Evolutionary conservation across 305 asterid genomes (phyloP), one percentile per base, ranked within the genome.

Genomic region (Fraxinus angustifolia): DNA sequence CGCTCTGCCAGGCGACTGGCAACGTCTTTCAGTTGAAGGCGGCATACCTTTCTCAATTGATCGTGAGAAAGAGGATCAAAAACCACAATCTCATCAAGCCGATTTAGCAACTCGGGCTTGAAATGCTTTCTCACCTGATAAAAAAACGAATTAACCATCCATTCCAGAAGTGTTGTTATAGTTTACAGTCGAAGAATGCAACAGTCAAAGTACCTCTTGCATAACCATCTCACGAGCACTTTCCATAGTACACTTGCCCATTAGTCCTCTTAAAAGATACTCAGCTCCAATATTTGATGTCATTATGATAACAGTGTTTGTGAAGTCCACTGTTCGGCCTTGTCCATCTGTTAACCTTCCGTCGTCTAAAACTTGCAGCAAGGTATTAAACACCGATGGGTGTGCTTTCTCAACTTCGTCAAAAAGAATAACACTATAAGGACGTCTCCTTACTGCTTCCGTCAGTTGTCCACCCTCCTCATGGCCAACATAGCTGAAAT

Each of bases 391-490:
- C 10, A 95, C 96, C 0, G 93, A 0, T 0, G 92, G 86, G 53
- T 95, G 97, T 0, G 98, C 98, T 79, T 94, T 95, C 82, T 95
- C 98, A 3, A 95, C 95, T 78, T 95, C 99, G 71, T 95, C 99
- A 0, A 95, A 93, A 11, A 95, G 86, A 21, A 94, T 82, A 0
- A 94, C 97, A n/a, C 97, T 87, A 35, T 92, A 95, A n/a, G 98
- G 97, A 4, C 97, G 82, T 79, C 98, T 86, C 91, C 99, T 91
- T 75, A 95, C 96, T 0, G 97, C 90, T 87, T 95, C 97, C 0
- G 97, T 95, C 19, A 95, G 86, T 36, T 94, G 98, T 4, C 99
- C 99, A 2, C 99, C 98, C 86, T 94, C 97, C 17, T 94, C 98
- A 1, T 92, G 98, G 16, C 98, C 99, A 35, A 95, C 93, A 14